A percentile compares a stretch with the other conserved stretches of the same genome.
Evolutionary conservation across 2,329 filamentous ascomycete genomes (phyloP).

Genomic region (Podosphaera fusca): DNA sequence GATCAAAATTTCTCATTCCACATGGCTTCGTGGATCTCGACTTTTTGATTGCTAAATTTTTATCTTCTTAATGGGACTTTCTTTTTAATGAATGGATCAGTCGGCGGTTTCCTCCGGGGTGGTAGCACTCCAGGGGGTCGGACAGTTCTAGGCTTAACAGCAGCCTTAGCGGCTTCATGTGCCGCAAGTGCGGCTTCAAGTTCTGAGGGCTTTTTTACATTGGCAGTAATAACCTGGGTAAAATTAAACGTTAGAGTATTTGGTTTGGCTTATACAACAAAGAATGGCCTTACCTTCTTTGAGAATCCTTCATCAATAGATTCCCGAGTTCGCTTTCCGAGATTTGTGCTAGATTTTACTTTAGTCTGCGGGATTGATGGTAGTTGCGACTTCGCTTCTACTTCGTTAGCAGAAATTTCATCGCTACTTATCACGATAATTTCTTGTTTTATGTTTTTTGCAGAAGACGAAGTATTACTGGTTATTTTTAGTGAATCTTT

Average conservation of each 20-base stretch:
- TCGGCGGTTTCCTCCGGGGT: slow-evolving; percentile 8
- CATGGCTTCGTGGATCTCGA: not conserved
- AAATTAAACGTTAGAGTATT: not conserved
- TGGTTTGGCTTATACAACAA: not conserved
- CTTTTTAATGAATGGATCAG: slow-evolving; percentile 12
- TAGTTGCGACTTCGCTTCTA: not conserved
- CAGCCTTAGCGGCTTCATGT: slow-evolving; percentile 7
- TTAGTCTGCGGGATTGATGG: not conserved
- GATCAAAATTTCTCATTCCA: no score
- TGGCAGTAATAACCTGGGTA: not conserved
- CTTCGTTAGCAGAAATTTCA: not conserved
- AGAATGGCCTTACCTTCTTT: slow-evolving; percentile 7
- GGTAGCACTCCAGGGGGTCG: slow-evolving; percentile 7
- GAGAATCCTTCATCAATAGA: slow-evolving; percentile 5
- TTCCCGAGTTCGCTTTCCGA: slow-evolving; percentile 7
- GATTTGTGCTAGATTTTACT: not conserved
- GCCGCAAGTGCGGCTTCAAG: slow-evolving; percentile 8
- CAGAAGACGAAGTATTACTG: not conserved
- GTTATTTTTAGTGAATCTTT: not conserved
- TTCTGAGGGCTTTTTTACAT: slow-evolving; percentile 2
- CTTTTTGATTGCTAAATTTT: slow-evolving; percentile 2
- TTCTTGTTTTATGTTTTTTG: not conserved
- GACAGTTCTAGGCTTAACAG: not conserved
- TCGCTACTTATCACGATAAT: not conserved
- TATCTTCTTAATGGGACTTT: slow-evolving; percentile 3